Evolutionary conservation across 2,329 filamentous ascomycete genomes (phyloP), one percentile per base, ranked within the genome.

Genomic region (Beauveria sp.): DNA sequence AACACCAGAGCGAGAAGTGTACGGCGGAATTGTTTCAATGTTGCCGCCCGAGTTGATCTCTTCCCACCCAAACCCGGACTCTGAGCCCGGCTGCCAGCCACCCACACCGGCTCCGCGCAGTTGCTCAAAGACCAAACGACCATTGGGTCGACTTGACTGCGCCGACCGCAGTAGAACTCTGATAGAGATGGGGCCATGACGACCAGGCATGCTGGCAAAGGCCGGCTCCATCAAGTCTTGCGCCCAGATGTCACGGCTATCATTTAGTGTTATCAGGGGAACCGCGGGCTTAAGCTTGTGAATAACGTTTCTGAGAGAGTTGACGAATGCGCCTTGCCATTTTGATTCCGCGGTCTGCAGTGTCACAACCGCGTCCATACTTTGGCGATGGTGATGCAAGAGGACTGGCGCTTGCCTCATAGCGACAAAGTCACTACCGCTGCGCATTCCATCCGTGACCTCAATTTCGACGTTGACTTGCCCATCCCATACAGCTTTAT

Each of bases 171-270:
- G 62, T 28, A 74, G 64, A 2, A 74, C 64, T 6, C 67, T 66
- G 12, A 73, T 57, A 0, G 66, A 63, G 8, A 72, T 64, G 5
- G 71, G 64, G 0, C 71, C 69, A 6, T 70, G 40, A 1, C 69
- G 70, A 0, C 71, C 71, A 0, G 72, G 72, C 67, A 74, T 73
- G 51, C 68, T 71, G 3, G 67, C 65, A 62, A 70, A 75, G 3
- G 65, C 72, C 0, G 72, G 70, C 62, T 74, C 71, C 40, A 75
- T 54, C 43, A 74, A 69, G 62, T 75, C 72, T 60, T 74, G 72
- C 9, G 67, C 69, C 73, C 72, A 75, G 46, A 71, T 63, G 58
- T 74, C 72, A 43, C n/a, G 18, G 42, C 18, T 20, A 10, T 43
- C 42, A n/a, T 43, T 43, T 0, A 43, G n/a, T 8, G n/a, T 10